A percentile compares a stretch with the other conserved stretches of the same genome.
These are phyloP conservation scores for Alternaria brassicicola DNA, from an alignment of 2,329 filamentous ascomycete genomes.

Conservation along the genomic window DNA sequence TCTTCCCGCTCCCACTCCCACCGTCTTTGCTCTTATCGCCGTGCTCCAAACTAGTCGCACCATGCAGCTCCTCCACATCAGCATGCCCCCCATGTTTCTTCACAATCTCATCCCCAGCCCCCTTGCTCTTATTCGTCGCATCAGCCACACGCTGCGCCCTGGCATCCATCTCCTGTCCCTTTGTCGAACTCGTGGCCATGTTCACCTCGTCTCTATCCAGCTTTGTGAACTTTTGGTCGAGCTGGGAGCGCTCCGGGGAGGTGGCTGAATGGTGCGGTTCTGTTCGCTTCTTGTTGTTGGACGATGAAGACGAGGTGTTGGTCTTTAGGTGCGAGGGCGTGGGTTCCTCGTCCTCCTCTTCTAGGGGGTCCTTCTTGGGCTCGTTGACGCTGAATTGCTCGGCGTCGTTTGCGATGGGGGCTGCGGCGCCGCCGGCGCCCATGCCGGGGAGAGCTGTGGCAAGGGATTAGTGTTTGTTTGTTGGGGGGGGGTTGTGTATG, in stretches of 20 bases:
- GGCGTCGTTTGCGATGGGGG: conserved; percentile 5
- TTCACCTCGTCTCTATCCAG: conserved; percentile 14
- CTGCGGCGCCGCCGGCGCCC: conserved; percentile 14
- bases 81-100: conserved; percentile 7
- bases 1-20: not conserved
- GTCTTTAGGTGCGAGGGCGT: not conserved
- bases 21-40: not conserved
- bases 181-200: conserved; percentile 1
- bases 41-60: not conserved
- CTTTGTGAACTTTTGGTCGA: conserved; percentile 12
- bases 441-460: conserved; percentile 18
- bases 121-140: conserved; percentile 2
- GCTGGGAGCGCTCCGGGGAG: not conserved
- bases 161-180: not conserved
- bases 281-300: not conserved
- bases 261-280: conserved; percentile 5
- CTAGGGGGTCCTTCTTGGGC: conserved; percentile 7
- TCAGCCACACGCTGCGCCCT: conserved; percentile 3
- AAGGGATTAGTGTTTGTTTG: not conserved
- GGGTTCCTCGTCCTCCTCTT: not conserved
- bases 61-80: conserved; percentile 19
- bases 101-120: not conserved
- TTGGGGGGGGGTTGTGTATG: no score
- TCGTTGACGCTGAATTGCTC: conserved; percentile 14
- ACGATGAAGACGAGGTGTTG: not conserved